These are phyloP conservation scores for Iberis amara DNA, from an alignment of 441 rosid species.

Conservation along the genomic window DNA sequence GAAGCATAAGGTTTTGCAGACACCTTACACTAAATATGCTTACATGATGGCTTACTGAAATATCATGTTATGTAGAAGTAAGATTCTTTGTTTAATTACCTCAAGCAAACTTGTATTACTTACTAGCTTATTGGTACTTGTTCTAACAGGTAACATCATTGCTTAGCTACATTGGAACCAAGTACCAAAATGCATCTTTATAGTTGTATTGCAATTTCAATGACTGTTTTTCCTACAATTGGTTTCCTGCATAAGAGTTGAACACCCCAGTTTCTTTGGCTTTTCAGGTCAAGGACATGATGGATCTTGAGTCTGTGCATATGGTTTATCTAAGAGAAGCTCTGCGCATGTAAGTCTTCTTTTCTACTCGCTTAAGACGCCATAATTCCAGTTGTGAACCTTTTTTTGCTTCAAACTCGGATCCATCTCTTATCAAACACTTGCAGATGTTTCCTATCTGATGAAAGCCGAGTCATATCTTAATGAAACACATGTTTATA, in stretches of 20 bases:
- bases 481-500: too few relatives aligned
- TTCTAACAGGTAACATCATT: neutral
- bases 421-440: too few relatives aligned
- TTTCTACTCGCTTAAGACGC: too few relatives aligned
- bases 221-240: neutral
- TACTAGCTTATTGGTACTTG: neutral
- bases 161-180: constrained; percentile 8
- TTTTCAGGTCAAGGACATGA: constrained; percentile 87
- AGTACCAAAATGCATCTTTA: constrained; percentile 7
- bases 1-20: constrained; percentile 59
- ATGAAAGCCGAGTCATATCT: constrained; percentile 48
- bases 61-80: too few relatives aligned
- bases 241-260: neutral
- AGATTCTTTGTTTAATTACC: too few relatives aligned
- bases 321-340: constrained; percentile 79
- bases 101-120: too few relatives aligned
- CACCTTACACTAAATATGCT: neutral
- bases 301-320: constrained; percentile 89
- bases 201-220: neutral
- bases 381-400: too few relatives aligned
- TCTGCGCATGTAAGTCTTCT: constrained; percentile 66
- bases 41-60: too few relatives aligned
- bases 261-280: constrained; percentile 25
- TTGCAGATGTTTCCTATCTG: constrained; percentile 85
- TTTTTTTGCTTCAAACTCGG: constrained; percentile 8